A percentile compares a stretch with the other conserved stretches of the same genome.
Evolutionary conservation across 169 alveolate species (phyloP).

Genomic region (Eimeria mitis): DNA sequence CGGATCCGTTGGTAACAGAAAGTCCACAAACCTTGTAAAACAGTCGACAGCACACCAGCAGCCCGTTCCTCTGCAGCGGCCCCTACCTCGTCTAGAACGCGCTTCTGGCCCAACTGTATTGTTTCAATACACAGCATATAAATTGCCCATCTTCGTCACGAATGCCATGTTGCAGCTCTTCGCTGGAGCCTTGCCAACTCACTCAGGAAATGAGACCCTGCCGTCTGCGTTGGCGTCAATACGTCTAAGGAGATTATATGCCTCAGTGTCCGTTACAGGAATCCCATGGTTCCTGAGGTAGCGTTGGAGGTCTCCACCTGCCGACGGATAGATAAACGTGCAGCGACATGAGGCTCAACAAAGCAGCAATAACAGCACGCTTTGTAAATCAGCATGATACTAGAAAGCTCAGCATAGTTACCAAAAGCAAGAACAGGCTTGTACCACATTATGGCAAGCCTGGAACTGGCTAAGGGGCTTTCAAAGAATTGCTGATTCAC

Average conservation of each 20-base stretch:
- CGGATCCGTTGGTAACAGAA: slow-evolving; percentile 65
- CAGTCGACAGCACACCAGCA: slow-evolving; percentile 17
- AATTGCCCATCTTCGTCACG: not conserved
- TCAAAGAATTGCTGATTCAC: slow-evolving; percentile 3
- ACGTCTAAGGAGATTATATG: slow-evolving; percentile 75
- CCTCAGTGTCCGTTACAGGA: slow-evolving; percentile 76
- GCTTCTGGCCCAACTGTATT: not conserved
- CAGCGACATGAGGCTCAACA: slow-evolving; percentile 6
- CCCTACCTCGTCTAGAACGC: not conserved
- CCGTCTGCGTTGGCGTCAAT: slow-evolving; percentile 79
- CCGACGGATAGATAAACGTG: not conserved
- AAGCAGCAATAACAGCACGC: not conserved
- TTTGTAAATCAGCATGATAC: not conserved
- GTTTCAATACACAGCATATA: not conserved
- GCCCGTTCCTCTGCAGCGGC: not conserved
- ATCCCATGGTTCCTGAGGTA: slow-evolving; percentile 72
- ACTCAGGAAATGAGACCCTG: slow-evolving; percentile 76
- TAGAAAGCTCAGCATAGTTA: not conserved
- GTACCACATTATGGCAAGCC: not conserved
- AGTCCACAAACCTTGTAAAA: slow-evolving; percentile 66
- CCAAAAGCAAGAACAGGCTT: not conserved
- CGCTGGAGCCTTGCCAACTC: not conserved
- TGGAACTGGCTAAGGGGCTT: not conserved
- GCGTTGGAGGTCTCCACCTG: slow-evolving; percentile 75
- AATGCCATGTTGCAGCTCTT: not conserved